phyloP scores from a whole-genome alignment of 371 early-diverging fungal species.

The Apophysomyces elegans region DNA sequence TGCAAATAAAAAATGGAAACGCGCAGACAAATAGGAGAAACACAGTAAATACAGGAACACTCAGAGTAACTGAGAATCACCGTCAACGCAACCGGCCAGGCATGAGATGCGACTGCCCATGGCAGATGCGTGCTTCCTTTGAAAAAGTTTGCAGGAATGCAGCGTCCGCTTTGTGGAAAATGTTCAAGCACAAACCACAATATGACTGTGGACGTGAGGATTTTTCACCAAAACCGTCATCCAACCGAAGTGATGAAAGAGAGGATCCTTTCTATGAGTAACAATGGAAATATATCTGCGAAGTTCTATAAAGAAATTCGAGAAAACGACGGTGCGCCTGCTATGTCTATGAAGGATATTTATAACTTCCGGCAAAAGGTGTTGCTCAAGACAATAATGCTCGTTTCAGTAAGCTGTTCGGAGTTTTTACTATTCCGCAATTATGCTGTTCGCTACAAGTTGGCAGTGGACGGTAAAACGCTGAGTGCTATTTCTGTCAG shows the following conservation, averaged over 20 bases:
- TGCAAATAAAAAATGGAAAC: too few relatives aligned
- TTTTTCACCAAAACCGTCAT: not conserved
- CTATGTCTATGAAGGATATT: conserved; percentile 1
- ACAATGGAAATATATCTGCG: not conserved
- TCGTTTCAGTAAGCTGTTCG: not conserved
- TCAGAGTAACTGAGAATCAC: not conserved
- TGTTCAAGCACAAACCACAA: not conserved
- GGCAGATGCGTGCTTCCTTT: not conserved
- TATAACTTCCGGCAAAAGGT: not conserved
- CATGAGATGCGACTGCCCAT: not conserved
- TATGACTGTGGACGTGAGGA: not conserved
- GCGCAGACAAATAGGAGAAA: too few relatives aligned
- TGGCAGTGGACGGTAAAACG: not conserved
- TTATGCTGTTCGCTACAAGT: not conserved
- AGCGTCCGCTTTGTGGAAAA: not conserved
- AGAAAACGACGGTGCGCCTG: not conserved
- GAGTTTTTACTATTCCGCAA: not conserved
- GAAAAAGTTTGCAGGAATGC: not conserved
- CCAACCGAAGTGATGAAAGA: not conserved
- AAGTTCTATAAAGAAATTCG: conserved; percentile 1
- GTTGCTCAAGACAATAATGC: not conserved
- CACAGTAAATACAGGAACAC: not conserved
- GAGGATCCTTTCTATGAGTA: not conserved
- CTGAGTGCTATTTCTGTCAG: not conserved
- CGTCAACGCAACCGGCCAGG: not conserved